phyloP scores from a whole-genome alignment of 768 basidiomycete genomes.

The Clitopilus hobsonii region DNA sequence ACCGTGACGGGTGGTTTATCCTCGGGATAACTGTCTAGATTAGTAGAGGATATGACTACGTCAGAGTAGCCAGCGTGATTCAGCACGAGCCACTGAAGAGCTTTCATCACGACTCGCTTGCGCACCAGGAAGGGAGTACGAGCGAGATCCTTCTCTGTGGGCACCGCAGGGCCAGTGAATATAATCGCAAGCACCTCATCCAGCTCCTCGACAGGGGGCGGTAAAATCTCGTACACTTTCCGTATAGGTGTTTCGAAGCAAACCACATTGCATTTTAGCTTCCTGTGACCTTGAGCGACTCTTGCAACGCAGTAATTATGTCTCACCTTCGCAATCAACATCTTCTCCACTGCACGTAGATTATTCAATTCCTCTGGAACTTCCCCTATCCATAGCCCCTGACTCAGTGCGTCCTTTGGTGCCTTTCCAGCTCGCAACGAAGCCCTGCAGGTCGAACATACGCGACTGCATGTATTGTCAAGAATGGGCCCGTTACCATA shows the following conservation, averaged over 20 bases:
- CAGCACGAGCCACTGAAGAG: constrained; percentile 27
- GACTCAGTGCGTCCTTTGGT: constrained; percentile 23
- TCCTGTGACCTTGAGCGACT: constrained; percentile 21
- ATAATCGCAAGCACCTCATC: constrained; percentile 26
- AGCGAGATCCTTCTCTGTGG: constrained; percentile 20
- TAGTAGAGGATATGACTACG: constrained; percentile 22
- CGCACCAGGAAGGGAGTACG: constrained; percentile 27
- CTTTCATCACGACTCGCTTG: constrained; percentile 13
- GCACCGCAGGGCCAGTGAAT: constrained; percentile 21
- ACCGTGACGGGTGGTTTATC: constrained; percentile 17
- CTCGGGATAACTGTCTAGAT: constrained; percentile 17
- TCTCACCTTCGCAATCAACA: constrained; percentile 19
- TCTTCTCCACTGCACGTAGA: constrained; percentile 25
- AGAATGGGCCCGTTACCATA: constrained; percentile 13
- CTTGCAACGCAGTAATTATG: constrained; percentile 25
- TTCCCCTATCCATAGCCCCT: constrained; percentile 30
- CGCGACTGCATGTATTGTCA: constrained; percentile 3
- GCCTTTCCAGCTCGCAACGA: constrained; percentile 8
- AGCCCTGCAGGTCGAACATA: constrained; percentile 12
- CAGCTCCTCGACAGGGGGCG: constrained; percentile 25
- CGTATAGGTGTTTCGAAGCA: constrained; percentile 24
- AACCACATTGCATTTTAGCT: constrained; percentile 30
- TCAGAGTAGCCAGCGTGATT: constrained; percentile 28
- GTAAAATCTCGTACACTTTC: constrained; percentile 26
- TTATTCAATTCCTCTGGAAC: constrained; percentile 21